Evolutionary conservation across 1,139 yeast species (phyloP).

Genomic region (Hyphopichia khmerensis): DNA sequence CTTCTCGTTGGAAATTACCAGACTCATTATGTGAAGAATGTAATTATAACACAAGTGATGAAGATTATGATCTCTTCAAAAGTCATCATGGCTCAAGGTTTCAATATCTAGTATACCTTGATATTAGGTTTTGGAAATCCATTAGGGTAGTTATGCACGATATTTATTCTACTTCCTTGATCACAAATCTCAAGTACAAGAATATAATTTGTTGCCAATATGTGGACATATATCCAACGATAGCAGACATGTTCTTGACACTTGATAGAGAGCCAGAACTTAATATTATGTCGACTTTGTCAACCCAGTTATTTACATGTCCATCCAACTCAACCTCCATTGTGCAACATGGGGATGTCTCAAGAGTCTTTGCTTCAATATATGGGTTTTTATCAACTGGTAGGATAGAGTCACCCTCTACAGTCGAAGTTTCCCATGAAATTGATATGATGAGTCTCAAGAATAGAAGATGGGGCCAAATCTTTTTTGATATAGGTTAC

Average conservation of each 20-base stretch:
- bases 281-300: constrained; percentile 69
- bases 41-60: constrained; percentile 36
- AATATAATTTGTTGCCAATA: constrained; percentile 70
- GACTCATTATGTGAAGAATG: constrained; percentile 43
- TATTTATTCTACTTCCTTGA: constrained; percentile 65
- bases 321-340: constrained; percentile 75
- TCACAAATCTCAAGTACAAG: constrained; percentile 63
- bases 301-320: constrained; percentile 86
- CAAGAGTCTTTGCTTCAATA: constrained; percentile 65
- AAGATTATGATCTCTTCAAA: constrained; percentile 23
- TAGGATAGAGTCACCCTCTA: constrained; percentile 48
- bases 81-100: constrained; percentile 65
- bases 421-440: constrained; percentile 41
- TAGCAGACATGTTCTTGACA: constrained; percentile 71
- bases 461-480: constrained; percentile 80
- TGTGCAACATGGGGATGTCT: constrained; percentile 66
- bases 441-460: constrained; percentile 54
- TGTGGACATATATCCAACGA: constrained; percentile 75
- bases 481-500: constrained; percentile 81
- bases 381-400: constrained; percentile 64
- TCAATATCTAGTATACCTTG: constrained; percentile 71
- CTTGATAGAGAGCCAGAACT: constrained; percentile 82
- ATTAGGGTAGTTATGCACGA: constrained; percentile 64
- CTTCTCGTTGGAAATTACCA: constrained; percentile 44
- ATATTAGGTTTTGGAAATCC: constrained; percentile 71